Evolutionary conservation across 495 filamentous ascomycete species (phyloP).

Genomic region (Tetracladium marchalianum): DNA sequence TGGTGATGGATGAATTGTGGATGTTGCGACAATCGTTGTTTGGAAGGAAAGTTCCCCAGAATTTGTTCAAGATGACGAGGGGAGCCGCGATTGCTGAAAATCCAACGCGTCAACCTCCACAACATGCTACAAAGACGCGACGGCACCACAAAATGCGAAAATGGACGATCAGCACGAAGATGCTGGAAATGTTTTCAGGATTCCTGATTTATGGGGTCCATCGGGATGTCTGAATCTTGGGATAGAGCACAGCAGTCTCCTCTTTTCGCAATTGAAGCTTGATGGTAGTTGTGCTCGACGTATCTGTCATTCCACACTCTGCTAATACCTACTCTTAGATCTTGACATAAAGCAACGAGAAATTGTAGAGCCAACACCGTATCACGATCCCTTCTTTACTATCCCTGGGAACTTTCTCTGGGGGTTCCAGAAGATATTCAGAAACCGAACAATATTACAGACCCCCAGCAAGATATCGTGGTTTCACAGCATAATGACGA

Average conservation of each 20-base stretch:
- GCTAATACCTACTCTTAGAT: conserved; percentile 10
- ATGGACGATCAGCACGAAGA: conserved; percentile 30
- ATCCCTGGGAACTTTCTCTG: conserved; percentile 17
- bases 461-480: neutral
- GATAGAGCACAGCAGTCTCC: conserved; percentile 9
- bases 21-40: neutral
- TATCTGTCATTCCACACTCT: neutral
- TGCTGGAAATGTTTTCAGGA: conserved; percentile 53
- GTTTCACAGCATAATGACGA: neutral
- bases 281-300: conserved; percentile 7
- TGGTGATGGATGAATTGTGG: conserved; percentile 20
- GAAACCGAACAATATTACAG: conserved; percentile 3
- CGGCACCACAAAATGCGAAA: conserved; percentile 6
- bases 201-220: conserved; percentile 53
- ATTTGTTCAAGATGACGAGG: neutral
- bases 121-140: conserved; percentile 4
- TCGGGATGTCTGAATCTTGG: conserved; percentile 3
- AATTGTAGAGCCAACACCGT: conserved; percentile 1
- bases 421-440: conserved; percentile 5
- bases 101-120: conserved; percentile 4
- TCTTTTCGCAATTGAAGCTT: conserved; percentile 16
- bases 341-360: conserved; percentile 9
- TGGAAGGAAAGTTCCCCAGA: neutral
- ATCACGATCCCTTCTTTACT: conserved; percentile 15
- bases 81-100: neutral